Percentiles rank a stretch among this genome's conserved stretches.
These are phyloP conservation scores for Aeschynomene evenia DNA, from an alignment of 306 rosid species.

Conservation along the genomic window DNA sequence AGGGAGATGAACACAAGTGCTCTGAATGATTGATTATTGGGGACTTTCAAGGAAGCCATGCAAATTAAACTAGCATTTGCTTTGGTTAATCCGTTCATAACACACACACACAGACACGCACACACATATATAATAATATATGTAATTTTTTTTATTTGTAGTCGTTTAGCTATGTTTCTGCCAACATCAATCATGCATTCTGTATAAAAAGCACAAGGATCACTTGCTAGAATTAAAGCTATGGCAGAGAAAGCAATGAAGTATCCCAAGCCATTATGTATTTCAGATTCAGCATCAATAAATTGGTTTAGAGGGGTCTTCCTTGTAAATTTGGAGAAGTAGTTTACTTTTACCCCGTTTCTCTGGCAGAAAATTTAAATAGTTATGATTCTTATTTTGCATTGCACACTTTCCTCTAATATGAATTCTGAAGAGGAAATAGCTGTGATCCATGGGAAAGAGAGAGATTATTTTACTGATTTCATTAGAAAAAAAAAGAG, in stretches of 20 bases:
- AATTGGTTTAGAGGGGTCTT: too few species aligned
- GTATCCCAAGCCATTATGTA: too few species aligned
- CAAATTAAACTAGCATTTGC: slow-evolving; percentile 9
- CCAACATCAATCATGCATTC: slow-evolving; percentile 3
- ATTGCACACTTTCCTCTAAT: background rate
- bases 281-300: too few species aligned
- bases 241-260: background rate
- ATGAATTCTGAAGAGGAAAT: background rate
- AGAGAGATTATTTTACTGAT: background rate
- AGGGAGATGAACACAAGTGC: slow-evolving; percentile 35
- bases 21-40: background rate
- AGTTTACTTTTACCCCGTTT: too few species aligned
- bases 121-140: background rate
- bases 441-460: background rate
- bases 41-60: slow-evolving; percentile 31
- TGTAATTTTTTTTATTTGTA: background rate
- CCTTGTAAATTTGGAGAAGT: too few species aligned
- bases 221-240: background rate
- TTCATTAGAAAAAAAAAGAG: background rate
- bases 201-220: background rate
- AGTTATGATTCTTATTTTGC: slow-evolving; percentile 12
- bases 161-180: background rate
- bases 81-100: background rate
- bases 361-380: too few species aligned
- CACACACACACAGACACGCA: too few species aligned